Evolutionary conservation across 352 stramenopile genomes (phyloP), one percentile per base, ranked within the genome.

Genomic region (Globisporangium takayamanum): DNA sequence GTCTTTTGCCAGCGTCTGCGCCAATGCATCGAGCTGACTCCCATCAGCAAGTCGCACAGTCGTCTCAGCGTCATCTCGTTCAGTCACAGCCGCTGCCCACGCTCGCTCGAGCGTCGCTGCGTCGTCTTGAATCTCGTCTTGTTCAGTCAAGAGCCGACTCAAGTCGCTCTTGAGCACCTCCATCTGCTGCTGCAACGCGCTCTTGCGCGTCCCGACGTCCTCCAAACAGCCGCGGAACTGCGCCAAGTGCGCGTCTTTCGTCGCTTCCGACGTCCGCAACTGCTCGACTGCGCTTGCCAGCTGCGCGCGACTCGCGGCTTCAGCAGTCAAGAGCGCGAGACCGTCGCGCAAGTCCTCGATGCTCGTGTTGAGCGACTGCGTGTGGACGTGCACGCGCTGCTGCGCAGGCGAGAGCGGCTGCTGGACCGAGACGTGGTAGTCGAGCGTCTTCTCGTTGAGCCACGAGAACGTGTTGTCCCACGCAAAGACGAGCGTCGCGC

Each of bases 401-500:
- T 74, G 72, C 39, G 72, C 62, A 2, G 53, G 54, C 7, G 71
- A 72, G 36, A 91, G 54, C 11, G 72, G 84, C 50, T 90, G 74
- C 14, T 87, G 70, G 3, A 94, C 70, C 5, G 78, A 86, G 30
- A 94, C 84, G 22, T 92, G 84, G 61, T 94, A 92, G 59, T 92
- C 84, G 42, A 94, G 55, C 1, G 84, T 94, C 63, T 94, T 94
- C 53, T 87, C 80, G 47, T 90, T 88, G 1, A 94, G 68, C 84
- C 84, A 94, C 25, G 81, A 91, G 54, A 92, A 94, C 37, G 78
- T 70, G 52, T 94, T 94, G 60, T 94, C 81, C 84, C 84, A 94
- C 42, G 80, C 72, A 49, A 92, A 94, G 20, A 72, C 20, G 1
- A 94, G 67, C 53, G 72, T 78, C 18, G 70, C 73, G 48, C 64